These are phyloP conservation scores for Chenopodium berlandieri DNA, from an alignment of 148 eudicot genomes.

Conservation along the genomic window DNA sequence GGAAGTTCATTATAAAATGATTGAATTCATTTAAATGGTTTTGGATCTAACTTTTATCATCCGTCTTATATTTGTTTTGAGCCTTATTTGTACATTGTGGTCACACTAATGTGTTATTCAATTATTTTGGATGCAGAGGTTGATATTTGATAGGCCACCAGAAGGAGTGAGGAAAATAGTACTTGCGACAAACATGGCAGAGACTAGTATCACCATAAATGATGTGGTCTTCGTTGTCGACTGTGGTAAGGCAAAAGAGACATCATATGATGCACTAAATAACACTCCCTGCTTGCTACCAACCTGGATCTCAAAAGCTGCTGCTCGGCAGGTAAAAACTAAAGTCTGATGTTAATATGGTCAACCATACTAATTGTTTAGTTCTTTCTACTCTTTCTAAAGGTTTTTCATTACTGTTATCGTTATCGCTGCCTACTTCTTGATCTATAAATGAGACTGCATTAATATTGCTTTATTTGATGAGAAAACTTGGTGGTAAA, in stretches of 20 bases:
- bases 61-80: conserved; percentile 10
- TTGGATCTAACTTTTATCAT: conserved; percentile 9
- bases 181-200: conserved; percentile 98
- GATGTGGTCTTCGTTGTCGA: conserved; percentile 98
- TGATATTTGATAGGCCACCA: conserved; percentile 86
- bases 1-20: background rate
- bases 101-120: conserved; percentile 10
- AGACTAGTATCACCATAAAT: conserved; percentile 97
- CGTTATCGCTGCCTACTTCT: background rate
- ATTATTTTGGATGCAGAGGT: conserved; percentile 54
- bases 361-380: background rate
- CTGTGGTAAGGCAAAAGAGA: conserved; percentile 98
- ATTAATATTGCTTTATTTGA: background rate
- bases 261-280: conserved; percentile 96
- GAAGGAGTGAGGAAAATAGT: conserved; percentile 96
- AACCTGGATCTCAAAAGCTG: conserved; percentile 97
- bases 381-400: background rate
- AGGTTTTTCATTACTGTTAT: background rate
- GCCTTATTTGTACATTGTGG: background rate
- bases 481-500: background rate
- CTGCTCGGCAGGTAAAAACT: conserved; percentile 76
- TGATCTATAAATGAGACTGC: background rate
- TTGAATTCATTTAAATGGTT: background rate
- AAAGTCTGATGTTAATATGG: background rate
- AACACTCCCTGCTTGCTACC: conserved; percentile 99